Evolutionary conservation across 805 yeast genomes (phyloP).

Genomic region (Kodamaea laetipori): DNA sequence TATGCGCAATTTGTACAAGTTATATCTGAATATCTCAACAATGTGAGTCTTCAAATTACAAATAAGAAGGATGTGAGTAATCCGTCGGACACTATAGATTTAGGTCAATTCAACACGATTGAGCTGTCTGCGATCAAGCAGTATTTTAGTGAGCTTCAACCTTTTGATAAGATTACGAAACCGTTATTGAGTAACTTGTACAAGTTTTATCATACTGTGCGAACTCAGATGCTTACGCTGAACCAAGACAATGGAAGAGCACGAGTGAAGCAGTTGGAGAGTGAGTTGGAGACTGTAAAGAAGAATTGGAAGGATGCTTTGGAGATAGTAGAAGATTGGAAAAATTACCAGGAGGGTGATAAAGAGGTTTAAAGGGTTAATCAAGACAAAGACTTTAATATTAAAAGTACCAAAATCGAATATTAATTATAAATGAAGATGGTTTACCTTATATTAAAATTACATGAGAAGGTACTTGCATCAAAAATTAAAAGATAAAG

Average conservation of each 20-base stretch:
- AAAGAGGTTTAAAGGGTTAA: not conserved
- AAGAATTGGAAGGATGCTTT: constrained; percentile 44
- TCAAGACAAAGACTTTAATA: too few species aligned
- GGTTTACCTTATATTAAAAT: too few species aligned
- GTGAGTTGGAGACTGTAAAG: constrained; percentile 35
- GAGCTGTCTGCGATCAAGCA: constrained; percentile 18
- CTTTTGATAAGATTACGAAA: constrained; percentile 35
- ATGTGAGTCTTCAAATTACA: constrained; percentile 30
- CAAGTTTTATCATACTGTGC: constrained; percentile 35
- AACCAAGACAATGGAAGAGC: constrained; percentile 14
- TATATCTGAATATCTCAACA: constrained; percentile 30
- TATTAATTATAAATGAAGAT: too few species aligned
- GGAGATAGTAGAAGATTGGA: constrained; percentile 43
- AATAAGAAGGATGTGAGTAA: constrained; percentile 22
- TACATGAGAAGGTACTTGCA: too few species aligned
- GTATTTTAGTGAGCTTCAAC: constrained; percentile 35
- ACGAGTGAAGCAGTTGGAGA: constrained; percentile 24
- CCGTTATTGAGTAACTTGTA: constrained; percentile 40
- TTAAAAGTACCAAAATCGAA: too few species aligned
- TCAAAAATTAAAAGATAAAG: too few species aligned
- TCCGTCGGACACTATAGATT: constrained; percentile 37
- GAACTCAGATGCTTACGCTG: constrained; percentile 5
- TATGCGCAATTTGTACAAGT: constrained; percentile 33
- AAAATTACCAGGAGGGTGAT: constrained; percentile 16
- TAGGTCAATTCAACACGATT: constrained; percentile 19